These are phyloP conservation scores for Eruca vesicaria DNA, from an alignment of 441 rosid genomes.

Conservation along the genomic window DNA sequence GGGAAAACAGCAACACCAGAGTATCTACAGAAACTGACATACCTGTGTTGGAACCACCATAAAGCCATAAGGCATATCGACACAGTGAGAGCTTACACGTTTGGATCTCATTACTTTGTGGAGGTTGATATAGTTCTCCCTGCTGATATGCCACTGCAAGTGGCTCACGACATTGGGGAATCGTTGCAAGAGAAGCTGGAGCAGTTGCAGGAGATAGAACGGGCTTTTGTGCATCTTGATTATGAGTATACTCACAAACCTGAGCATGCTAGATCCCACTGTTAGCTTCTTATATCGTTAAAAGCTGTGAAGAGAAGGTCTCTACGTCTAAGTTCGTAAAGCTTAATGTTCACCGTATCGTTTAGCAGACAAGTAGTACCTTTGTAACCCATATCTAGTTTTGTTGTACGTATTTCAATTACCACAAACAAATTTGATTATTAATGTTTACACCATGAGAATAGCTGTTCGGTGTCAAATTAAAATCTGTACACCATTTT, in stretches of 20 bases:
- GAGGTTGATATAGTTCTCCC: slow-evolving; percentile 96
- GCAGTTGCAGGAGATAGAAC: slow-evolving; percentile 76
- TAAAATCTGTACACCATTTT: no score
- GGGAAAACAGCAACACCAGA: slow-evolving; percentile 88
- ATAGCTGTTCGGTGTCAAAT: no score
- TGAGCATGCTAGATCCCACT: slow-evolving; percentile 71
- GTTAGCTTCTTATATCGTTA: background rate
- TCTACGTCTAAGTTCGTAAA: background rate
- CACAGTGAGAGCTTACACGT: slow-evolving; percentile 92
- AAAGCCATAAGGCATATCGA: slow-evolving; percentile 81
- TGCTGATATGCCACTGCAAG: slow-evolving; percentile 76
- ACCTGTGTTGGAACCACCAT: slow-evolving; percentile 96
- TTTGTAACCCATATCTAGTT: no score
- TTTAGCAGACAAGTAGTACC: background rate
- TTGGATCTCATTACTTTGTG: slow-evolving; percentile 93
- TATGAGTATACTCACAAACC: slow-evolving; percentile 91
- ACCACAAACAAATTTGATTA: no score
- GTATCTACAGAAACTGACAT: slow-evolving; percentile 81
- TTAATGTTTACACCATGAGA: no score
- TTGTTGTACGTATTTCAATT: no score
- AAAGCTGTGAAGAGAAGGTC: no score
- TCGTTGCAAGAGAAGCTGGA: slow-evolving; percentile 87
- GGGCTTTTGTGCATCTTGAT: slow-evolving; percentile 96
- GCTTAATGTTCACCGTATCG: background rate
- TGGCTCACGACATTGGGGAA: slow-evolving; percentile 92